Base-by-base conservation (phyloP, 1,284 basidiomycete species). In the Chalciporus piperatoides region DNA sequence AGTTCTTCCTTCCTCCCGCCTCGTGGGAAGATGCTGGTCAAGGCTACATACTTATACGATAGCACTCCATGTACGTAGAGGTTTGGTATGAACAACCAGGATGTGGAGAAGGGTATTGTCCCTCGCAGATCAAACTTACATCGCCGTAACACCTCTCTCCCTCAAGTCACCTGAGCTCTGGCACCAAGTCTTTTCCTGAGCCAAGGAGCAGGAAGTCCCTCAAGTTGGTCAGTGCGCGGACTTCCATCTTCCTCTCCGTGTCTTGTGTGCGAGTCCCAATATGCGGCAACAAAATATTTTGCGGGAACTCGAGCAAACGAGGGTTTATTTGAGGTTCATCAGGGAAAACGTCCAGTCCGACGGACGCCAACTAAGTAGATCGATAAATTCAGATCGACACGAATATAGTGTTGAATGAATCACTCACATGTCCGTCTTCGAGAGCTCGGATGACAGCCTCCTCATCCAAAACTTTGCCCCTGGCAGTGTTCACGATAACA, bases 381-480 rank as follows among this genome's bases (percentile, higher is more conserved):
- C 9, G 14, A 10, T 36, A 21, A 43, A n/a, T 17, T n/a, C 7
- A 37, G 21, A 15, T 14, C 12, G 10, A 15, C 9, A 9, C 4
- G 28, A 4, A 9, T 2, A 17, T 12, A 8, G 43, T n/a, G 6
- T 44, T 47, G 40, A 45, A 40, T 27, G 28, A 44, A 33, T 14
- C 10, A 73, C 82, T 58, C 65, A 89, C 88, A 64, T 90, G 87
- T n/a, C 92, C 91, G 57, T 85, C 83, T 62, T 91, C 84, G 50
- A 96, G 70, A 10, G 92, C 91, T 15, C 79, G 78, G 56, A 96
- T 88, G 72, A 95, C 75, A 2, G 91, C 92, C 4, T 80, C 82
- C 68, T 96, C 92, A 57, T 95, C 90, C 39, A 96, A 80, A 21
- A 96, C 84, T 62, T 90, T 93, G 6, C 93, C 93, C 38, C 93